These are phyloP conservation scores for Geranium rotundifolium DNA, from an alignment of 345 rosid genomes.

Conservation along the genomic window DNA sequence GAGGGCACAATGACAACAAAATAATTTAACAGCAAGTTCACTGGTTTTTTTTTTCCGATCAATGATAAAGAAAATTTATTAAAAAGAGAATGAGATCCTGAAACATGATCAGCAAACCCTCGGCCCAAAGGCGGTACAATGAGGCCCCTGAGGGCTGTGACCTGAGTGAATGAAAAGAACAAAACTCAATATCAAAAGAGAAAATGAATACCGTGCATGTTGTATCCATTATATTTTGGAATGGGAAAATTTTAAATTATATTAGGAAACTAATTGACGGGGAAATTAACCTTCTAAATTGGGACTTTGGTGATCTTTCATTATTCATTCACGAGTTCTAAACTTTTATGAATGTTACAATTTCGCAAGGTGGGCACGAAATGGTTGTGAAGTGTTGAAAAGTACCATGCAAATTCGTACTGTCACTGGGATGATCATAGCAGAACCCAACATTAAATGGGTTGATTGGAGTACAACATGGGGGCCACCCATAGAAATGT, in stretches of 20 bases:
- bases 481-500: not conserved
- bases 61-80: no score
- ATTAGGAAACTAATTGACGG: not conserved
- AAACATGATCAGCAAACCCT: no score
- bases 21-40: not conserved
- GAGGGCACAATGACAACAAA: slow-evolving; percentile 9
- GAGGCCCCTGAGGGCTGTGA: no score
- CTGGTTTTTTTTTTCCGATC: no score
- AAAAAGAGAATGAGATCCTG: no score
- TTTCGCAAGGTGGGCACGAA: not conserved
- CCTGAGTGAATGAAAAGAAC: no score
- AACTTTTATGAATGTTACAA: not conserved
- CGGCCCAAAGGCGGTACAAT: no score
- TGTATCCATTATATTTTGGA: not conserved
- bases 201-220: not conserved
- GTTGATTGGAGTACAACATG: not conserved
- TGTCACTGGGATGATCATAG: not conserved
- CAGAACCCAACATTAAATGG: not conserved
- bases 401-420: not conserved
- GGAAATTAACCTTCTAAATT: not conserved
- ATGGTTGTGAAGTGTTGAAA: not conserved
- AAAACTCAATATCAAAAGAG: no score
- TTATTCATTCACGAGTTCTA: not conserved
- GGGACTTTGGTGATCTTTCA: not conserved
- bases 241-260: not conserved